phyloP scores from a whole-genome alignment of 2,329 filamentous ascomycete species.

The Aureobasidium lini region DNA sequence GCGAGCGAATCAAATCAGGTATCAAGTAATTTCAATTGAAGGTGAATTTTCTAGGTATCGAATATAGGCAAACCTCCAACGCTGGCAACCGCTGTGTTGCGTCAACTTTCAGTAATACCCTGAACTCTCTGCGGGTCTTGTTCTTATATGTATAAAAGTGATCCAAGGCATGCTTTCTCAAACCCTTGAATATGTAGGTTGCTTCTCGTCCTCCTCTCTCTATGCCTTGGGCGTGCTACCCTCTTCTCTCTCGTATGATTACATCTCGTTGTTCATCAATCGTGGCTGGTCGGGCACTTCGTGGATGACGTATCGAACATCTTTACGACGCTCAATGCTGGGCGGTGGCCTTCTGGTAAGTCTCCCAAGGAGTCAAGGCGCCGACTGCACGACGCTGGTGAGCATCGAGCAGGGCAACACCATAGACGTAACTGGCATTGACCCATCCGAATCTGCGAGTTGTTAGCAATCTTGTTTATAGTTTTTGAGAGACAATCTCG shows the following conservation, averaged over 20 bases:
- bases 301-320: background rate
- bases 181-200: background rate
- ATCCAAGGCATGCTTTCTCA: background rate
- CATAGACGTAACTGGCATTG: constrained; percentile 95
- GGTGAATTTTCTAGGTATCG: background rate
- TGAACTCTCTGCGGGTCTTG: background rate
- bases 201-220: background rate
- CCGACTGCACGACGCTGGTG: constrained; percentile 86
- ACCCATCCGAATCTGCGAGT: constrained; percentile 84
- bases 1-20: background rate
- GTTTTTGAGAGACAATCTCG: background rate
- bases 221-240: background rate
- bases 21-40: background rate
- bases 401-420: constrained; percentile 77
- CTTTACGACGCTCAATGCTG: background rate
- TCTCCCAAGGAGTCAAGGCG: constrained; percentile 78
- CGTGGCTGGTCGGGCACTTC: constrained; percentile 5
- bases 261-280: constrained; percentile 7
- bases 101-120: background rate
- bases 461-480: background rate
- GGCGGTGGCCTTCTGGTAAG: constrained; percentile 55
- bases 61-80: too few relatives aligned
- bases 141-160: background rate
- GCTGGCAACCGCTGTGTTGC: background rate
- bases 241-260: background rate